Conservation (phyloP, 768 basidiomycete species). For the Cystoderma amianthinum region DNA sequence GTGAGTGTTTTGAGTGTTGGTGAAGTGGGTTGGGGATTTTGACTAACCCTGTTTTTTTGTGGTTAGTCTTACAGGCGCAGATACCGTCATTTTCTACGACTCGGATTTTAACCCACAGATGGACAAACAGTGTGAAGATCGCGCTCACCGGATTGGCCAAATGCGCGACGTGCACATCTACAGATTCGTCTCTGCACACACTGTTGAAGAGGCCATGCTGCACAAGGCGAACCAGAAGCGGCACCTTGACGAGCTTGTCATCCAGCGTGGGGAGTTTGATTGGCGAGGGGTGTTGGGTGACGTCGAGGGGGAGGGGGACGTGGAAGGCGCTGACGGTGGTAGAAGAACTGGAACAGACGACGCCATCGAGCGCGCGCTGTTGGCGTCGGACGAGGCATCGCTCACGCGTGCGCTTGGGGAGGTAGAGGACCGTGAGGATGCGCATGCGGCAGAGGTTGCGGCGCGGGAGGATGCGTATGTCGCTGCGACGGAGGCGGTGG, state of each 20-base stretch:
- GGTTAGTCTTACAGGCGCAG: constrained; percentile 72
- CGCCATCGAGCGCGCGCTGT: constrained; percentile 77
- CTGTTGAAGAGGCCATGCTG: constrained; percentile 95
- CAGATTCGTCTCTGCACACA: constrained; percentile 83
- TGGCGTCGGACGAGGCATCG: constrained; percentile 59
- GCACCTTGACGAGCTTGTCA: constrained; percentile 82
- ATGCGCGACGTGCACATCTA: constrained; percentile 96
- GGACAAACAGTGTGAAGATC: constrained; percentile 95
- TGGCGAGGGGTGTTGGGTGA: constrained; percentile 83
- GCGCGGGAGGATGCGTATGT: constrained; percentile 64
- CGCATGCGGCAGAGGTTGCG: constrained; percentile 72
- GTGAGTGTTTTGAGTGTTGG: too few relatives aligned
- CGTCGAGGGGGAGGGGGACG: constrained; percentile 21
- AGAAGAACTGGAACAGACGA: too few relatives aligned
- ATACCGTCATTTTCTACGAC: constrained; percentile 97
- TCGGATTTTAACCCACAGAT: constrained; percentile 97
- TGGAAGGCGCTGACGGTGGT: too few relatives aligned
- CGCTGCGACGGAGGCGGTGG: constrained; percentile 75
- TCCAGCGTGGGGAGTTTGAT: constrained; percentile 91
- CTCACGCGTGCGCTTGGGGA: constrained; percentile 74
- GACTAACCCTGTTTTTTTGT: constrained; percentile 9
- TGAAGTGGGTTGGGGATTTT: too few relatives aligned
- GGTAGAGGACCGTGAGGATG: constrained; percentile 86
- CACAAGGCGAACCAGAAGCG: constrained; percentile 98
- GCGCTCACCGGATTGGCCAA: constrained; percentile 97